These are phyloP conservation scores for Austroboletus niveus DNA, from an alignment of 1,284 basidiomycete species.

Conservation along the genomic window DNA sequence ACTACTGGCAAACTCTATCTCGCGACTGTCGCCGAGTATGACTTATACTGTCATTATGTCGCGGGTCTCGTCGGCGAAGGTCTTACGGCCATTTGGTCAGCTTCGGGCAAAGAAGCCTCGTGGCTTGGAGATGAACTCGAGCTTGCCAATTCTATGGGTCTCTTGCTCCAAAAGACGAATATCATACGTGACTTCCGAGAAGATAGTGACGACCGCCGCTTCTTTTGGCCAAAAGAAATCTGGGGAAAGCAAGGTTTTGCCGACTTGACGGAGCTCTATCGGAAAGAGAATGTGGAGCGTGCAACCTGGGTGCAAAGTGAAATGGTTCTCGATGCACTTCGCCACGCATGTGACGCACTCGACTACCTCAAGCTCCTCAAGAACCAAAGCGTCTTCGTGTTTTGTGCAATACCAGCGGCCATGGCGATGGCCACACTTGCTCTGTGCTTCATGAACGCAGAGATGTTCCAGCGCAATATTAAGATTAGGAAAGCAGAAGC, in stretches of 20 bases:
- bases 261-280: conserved; percentile 64
- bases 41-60: conserved; percentile 98
- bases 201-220: conserved; percentile 83
- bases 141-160: conserved; percentile 94
- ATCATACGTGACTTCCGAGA: conserved; percentile 96
- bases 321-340: conserved; percentile 89
- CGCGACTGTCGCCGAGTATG: conserved; percentile 80
- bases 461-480: conserved; percentile 88
- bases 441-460: conserved; percentile 90
- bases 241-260: conserved; percentile 80
- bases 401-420: conserved; percentile 92
- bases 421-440: conserved; percentile 97
- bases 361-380: conserved; percentile 89
- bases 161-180: conserved; percentile 97
- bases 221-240: conserved; percentile 95
- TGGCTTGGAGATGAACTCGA: conserved; percentile 83
- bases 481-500: conserved; percentile 96
- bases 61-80: conserved; percentile 98
- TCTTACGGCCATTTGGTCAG: conserved; percentile 86
- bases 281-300: conserved; percentile 51
- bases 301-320: conserved; percentile 82
- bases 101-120: conserved; percentile 80
- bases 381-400: conserved; percentile 95
- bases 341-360: conserved; percentile 82
- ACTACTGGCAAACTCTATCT: conserved; percentile 69